A percentile compares a stretch with the other conserved stretches of the same genome.
Conservation (phyloP, 1,284 basidiomycete genomes). For the Leccinum variabile region DNA sequence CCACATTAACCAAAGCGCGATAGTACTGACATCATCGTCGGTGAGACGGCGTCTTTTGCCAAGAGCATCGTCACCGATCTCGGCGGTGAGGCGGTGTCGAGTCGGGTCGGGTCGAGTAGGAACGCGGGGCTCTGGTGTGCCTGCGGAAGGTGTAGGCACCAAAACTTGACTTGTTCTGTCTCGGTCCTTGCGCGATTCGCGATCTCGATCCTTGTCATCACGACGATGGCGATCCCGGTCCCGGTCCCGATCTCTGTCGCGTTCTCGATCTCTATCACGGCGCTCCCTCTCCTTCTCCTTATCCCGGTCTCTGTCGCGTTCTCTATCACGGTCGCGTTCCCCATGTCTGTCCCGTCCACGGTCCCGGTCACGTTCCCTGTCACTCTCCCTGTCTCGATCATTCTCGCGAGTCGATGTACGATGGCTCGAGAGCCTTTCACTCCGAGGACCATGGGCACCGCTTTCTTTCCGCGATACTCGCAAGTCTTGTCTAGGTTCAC, state of each 20-base stretch:
- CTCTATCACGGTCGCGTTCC: conserved; percentile 47
- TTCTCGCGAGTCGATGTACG: conserved; percentile 32
- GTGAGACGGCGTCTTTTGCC: conserved; percentile 66
- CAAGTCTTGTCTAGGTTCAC: conserved; percentile 44
- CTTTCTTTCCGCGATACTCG: conserved; percentile 42
- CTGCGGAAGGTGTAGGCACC: conserved; percentile 28
- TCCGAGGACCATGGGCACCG: conserved; percentile 48
- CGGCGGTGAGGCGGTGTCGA: conserved; percentile 49
- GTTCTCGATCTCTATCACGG: conserved; percentile 43
- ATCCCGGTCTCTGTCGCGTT: conserved; percentile 42
- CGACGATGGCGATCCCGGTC: conserved; percentile 39
- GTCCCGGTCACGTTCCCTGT: conserved; percentile 48
- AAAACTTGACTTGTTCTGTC: conserved; percentile 42
- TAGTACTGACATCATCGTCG: conserved; percentile 60
- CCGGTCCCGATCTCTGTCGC: conserved; percentile 40
- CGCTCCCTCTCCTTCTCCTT: conserved; percentile 43
- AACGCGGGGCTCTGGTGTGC: conserved; percentile 49
- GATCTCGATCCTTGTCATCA: conserved; percentile 42
- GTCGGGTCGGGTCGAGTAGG: conserved; percentile 58
- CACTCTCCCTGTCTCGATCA: conserved; percentile 47
- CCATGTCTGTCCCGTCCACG: conserved; percentile 44
- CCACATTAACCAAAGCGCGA: conserved; percentile 7
- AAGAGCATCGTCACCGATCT: conserved; percentile 51
- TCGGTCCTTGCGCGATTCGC: conserved; percentile 51
- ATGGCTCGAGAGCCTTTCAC: conserved; percentile 44